Evolutionary conservation across 441 rosid species (phyloP), one percentile per base, ranked within the genome.

Genomic region (Pelargonium cotyledonis): DNA sequence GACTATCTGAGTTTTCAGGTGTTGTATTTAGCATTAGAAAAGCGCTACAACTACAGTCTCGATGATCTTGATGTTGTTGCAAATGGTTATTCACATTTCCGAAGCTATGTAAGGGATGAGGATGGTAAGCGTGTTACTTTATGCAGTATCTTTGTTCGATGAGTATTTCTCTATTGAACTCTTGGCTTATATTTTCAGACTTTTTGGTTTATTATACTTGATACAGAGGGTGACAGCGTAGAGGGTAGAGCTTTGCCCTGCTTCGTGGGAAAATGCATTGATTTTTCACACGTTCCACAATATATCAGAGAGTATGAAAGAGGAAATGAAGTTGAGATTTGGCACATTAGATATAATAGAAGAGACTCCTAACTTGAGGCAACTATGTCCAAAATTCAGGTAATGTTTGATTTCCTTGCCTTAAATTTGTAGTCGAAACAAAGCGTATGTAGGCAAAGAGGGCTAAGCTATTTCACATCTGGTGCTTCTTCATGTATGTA

Each of bases 21-120:
- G 62, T 75, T 94, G 63, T 94, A 89, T 79, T 72, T 91, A 82
- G 93, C 89, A 8, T 61, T 94, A 84, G 97, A 91, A 82, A 91
- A 91, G 74, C 91, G 93, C 53, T 94, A 88, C 81, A 91, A 94
- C 80, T 94, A 91, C 82, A 94, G 89, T 73, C 71, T 94, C 15
- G 75, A 82, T 57, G 92, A 91, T 76, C 86, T 84, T 18, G 78
- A 86, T 67, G 82, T 80, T 58, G 95, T 89, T 70, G 93, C 93
- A 57, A 89, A 91, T 79, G 92, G 97, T 47, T 94, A 94, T 81
- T 78, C 87, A 2, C 85, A 75, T 69, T 94, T 94, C 73, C 81
- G 79, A 76, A 83, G 89, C 79, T 81, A 78, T 69, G 21, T 91
- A 67, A 77, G 72, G 62, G 85, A 77, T 43, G 84, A 80, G 68